phyloP scores from a whole-genome alignment of 192 early-diverging fungal genomes.

The Coemansia sp. region DNA sequence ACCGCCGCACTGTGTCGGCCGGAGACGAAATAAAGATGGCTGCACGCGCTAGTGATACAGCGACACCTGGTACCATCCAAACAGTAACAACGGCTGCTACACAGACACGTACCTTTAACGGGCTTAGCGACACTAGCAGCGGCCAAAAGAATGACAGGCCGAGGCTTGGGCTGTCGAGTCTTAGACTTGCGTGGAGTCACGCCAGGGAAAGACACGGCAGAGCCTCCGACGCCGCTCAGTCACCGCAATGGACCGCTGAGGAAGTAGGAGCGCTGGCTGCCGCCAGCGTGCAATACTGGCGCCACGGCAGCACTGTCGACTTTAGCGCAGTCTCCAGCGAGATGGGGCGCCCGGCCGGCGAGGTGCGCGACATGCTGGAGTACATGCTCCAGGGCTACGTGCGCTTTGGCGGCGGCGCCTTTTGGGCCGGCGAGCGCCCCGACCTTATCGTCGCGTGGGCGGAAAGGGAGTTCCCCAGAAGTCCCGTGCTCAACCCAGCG shows the following conservation, averaged over 20 bases:
- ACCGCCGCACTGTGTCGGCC: slow-evolving; percentile 17
- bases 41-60: background rate
- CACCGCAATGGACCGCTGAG: slow-evolving; percentile 30
- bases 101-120: background rate
- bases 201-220: slow-evolving; percentile 15
- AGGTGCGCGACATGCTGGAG: slow-evolving; percentile 47
- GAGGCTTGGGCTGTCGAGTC: slow-evolving; percentile 28
- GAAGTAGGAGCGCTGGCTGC: slow-evolving; percentile 33
- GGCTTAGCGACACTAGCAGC: background rate
- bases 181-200: slow-evolving; percentile 24
- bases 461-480: slow-evolving; percentile 40
- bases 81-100: background rate
- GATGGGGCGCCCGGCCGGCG: slow-evolving; percentile 20
- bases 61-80: background rate
- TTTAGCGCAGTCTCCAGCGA: slow-evolving; percentile 17
- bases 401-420: slow-evolving; percentile 35
- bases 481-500: slow-evolving; percentile 23
- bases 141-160: background rate
- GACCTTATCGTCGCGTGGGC: slow-evolving; percentile 34
- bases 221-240: slow-evolving; percentile 1
- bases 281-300: slow-evolving; percentile 32
- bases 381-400: slow-evolving; percentile 41
- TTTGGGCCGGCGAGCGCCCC: slow-evolving; percentile 32
- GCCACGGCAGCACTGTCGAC: slow-evolving; percentile 28
- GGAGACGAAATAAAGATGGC: slow-evolving; percentile 15